Conservation (phyloP, 768 basidiomycete genomes). For the Hygrophorus pudorinus region DNA sequence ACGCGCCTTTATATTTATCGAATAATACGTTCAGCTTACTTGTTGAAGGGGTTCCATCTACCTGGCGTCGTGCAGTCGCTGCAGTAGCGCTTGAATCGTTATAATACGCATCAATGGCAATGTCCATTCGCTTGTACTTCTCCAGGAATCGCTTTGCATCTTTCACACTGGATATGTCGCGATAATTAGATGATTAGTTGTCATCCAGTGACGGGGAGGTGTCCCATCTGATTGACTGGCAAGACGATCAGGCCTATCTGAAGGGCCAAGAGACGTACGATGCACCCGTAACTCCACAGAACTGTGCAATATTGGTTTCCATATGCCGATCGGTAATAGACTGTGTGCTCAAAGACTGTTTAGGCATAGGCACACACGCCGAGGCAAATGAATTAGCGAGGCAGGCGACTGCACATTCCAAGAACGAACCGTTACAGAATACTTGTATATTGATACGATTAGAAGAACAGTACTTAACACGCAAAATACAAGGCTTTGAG, state of each 20-base stretch:
- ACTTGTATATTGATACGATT: too few relatives aligned
- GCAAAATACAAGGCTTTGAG: too few relatives aligned
- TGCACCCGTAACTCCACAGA: conserved; percentile 58
- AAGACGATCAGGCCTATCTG: conserved; percentile 11
- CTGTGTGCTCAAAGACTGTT: conserved; percentile 6
- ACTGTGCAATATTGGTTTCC: conserved; percentile 46
- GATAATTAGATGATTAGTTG: neutral
- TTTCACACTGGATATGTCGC: conserved; percentile 22
- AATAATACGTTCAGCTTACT: conserved; percentile 50
- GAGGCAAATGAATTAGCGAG: neutral
- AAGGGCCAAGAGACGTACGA: conserved; percentile 37
- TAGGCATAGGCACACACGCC: neutral
- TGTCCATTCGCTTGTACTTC: conserved; percentile 57
- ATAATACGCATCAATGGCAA: conserved; percentile 68
- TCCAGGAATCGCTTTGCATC: conserved; percentile 66
- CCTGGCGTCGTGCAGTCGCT: conserved; percentile 14
- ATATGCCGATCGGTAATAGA: conserved; percentile 31
- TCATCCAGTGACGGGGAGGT: neutral
- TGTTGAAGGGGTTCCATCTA: conserved; percentile 29
- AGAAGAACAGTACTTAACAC: too few relatives aligned
- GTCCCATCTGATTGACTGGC: too few relatives aligned
- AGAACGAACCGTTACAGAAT: too few relatives aligned
- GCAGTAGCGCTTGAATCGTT: conserved; percentile 37
- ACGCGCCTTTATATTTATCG: conserved; percentile 57
- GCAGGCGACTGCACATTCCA: too few relatives aligned